Evolutionary conservation across 2,329 filamentous ascomycete genomes (phyloP), one percentile per base, ranked within the genome.

Genomic region (Pseudogymnoascus sp.): DNA sequence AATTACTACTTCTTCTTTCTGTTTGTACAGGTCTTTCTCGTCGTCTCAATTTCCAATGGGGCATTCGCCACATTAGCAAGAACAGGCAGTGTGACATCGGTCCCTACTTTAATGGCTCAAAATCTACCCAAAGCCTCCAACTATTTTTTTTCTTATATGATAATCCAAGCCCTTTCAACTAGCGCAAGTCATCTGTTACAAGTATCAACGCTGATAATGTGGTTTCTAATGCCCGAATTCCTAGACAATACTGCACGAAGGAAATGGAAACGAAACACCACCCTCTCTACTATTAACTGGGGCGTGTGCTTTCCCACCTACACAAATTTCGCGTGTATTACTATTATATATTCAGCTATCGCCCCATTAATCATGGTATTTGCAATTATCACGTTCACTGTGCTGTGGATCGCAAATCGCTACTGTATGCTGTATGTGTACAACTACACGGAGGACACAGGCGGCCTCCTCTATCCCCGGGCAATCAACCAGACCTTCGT

Each of bases 121-220:
- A 95, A 93, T 65, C 78, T 99, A 5, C 95, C 95, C 1, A 89
- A 86, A 68, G 89, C 93, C 0, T 89, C 91, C 69, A 96, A 97
- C 73, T 99, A 97, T 75, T 99, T 97, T 79, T 97, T 97, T 80
- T 93, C 91, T 1, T 99, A 99, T 82, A 93, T 99, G 86, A 89
- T 97, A 73, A 86, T 99, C 7, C 95, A 97, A 72, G 91, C 93
- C 0, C 81, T 97, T 70, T 92, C 91, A 67, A 92, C 91, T 66
- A 96, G 92, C 74, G 93, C 93, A 1, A 92, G 90, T 74, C 93
- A 91, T 1, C 79, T 97, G 3, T 79, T 97, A 12, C 95, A 97
- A 71, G 84, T 96, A 25, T 85, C 85, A n/a, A 84, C 86, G 2
- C 81, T 99, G 3, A 72, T 92, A 53, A 81, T 88, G 67, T 96